Conservation (phyloP, 768 basidiomycete species). For the Chalciporus piperatus region DNA sequence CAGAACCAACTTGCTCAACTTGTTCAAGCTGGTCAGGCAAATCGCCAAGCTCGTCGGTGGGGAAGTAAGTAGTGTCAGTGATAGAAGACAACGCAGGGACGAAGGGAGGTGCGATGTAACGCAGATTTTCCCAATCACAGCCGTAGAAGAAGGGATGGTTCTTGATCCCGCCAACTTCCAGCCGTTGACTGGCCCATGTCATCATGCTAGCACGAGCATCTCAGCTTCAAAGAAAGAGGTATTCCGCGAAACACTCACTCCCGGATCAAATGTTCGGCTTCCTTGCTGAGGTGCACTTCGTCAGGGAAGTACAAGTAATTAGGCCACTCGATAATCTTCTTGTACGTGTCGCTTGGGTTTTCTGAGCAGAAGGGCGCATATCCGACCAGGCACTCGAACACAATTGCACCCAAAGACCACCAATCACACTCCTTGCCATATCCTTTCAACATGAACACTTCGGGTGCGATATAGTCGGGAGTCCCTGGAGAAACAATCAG, state of each 20-base stretch:
- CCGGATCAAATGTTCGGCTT: conserved; percentile 87
- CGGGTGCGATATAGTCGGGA: conserved; percentile 81
- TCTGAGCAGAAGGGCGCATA: conserved; percentile 98
- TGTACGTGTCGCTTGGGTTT: conserved; percentile 95
- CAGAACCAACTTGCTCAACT: conserved; percentile 60
- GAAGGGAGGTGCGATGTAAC: conserved; percentile 94
- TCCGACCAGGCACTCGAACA: conserved; percentile 97
- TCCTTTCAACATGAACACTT: conserved; percentile 95
- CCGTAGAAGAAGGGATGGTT: conserved; percentile 92
- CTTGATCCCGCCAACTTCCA: conserved; percentile 86
- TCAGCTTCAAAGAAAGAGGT: conserved; percentile 8
- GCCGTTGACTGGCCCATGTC: conserved; percentile 72
- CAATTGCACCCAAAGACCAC: conserved; percentile 99
- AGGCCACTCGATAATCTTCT: conserved; percentile 97
- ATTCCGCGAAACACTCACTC: conserved; percentile 46
- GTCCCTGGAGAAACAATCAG: conserved; percentile 24
- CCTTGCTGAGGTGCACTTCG: conserved; percentile 89
- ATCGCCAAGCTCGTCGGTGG: conserved; percentile 85
- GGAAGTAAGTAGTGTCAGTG: conserved; percentile 96
- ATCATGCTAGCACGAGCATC: conserved; percentile 60
- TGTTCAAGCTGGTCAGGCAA: conserved; percentile 57
- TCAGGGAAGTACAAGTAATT: conserved; percentile 91
- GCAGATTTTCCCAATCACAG: conserved; percentile 89
- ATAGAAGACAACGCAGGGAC: conserved; percentile 90
- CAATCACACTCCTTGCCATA: conserved; percentile 99